Conservation (phyloP, 352 stramenopile species). For the Hyaloperonospora brassicae region DNA sequence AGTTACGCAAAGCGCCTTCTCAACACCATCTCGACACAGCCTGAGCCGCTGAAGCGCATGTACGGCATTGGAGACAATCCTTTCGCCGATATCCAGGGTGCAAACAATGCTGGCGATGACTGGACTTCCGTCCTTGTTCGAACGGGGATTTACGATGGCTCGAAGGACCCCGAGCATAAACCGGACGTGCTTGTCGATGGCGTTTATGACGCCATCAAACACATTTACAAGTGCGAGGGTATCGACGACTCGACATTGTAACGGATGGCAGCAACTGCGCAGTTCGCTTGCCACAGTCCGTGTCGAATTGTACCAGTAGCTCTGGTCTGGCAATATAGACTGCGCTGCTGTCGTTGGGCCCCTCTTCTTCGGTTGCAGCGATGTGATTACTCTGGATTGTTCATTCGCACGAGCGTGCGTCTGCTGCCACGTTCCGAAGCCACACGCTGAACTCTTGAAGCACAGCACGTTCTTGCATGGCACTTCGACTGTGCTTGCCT, state of each 20-base stretch:
- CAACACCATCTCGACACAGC: slow-evolving; percentile 41
- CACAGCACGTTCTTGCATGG: slow-evolving; percentile 64
- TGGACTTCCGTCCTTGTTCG: slow-evolving; percentile 84
- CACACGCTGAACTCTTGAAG: slow-evolving; percentile 76
- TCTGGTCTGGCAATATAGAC: no score
- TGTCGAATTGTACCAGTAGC: background rate
- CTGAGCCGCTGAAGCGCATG: slow-evolving; percentile 44
- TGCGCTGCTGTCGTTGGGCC: background rate
- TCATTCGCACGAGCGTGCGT: slow-evolving; percentile 10
- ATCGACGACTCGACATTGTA: slow-evolving; percentile 37
- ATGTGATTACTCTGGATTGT: slow-evolving; percentile 7
- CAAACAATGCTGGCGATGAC: slow-evolving; percentile 70
- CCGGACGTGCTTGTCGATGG: slow-evolving; percentile 54
- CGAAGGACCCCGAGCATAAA: slow-evolving; percentile 48
- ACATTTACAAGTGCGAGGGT: slow-evolving; percentile 61
- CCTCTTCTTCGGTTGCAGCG: background rate
- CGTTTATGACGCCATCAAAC: slow-evolving; percentile 68
- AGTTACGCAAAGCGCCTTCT: slow-evolving; percentile 68
- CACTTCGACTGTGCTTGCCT: slow-evolving; percentile 15
- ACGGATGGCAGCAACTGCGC: slow-evolving; percentile 2
- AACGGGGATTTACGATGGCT: slow-evolving; percentile 78
- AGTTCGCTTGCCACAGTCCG: background rate
- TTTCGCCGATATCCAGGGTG: slow-evolving; percentile 77
- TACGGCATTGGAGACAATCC: slow-evolving; percentile 89
- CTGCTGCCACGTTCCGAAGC: slow-evolving; percentile 47